phyloP scores from a whole-genome alignment of 2,329 filamentous ascomycete genomes.

The Nemania sp. region DNA sequence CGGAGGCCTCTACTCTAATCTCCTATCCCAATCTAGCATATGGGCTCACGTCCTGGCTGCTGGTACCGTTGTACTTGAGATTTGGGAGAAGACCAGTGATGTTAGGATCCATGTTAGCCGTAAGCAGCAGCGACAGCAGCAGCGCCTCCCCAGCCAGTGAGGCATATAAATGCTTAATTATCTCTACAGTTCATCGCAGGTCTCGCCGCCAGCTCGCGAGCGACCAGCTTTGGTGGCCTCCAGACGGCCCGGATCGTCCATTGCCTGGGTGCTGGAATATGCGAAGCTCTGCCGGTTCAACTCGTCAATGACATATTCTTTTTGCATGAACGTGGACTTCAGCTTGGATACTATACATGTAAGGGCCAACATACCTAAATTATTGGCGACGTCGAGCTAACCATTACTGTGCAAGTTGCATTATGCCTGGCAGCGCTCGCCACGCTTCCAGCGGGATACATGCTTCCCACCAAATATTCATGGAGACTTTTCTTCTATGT shows the following conservation, averaged over 20 bases:
- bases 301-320: conserved; percentile 53
- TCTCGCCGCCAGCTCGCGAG: conserved; percentile 45
- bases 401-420: conserved; percentile 44
- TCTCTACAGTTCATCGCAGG: conserved; percentile 45
- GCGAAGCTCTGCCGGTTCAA: conserved; percentile 52
- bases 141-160: not conserved
- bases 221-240: conserved; percentile 43
- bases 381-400: conserved; percentile 1
- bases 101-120: conserved; percentile 46
- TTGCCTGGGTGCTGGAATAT: conserved; percentile 48
- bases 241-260: conserved; percentile 48
- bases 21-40: conserved; percentile 65
- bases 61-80: conserved; percentile 61
- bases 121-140: conserved; percentile 30
- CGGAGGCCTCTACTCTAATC: conserved; percentile 58
- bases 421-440: conserved; percentile 61
- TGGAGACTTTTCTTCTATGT: conserved; percentile 68
- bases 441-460: conserved; percentile 63
- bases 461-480: conserved; percentile 61
- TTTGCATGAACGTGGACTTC: conserved; percentile 53
- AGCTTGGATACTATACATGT: conserved; percentile 64
- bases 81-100: conserved; percentile 51
- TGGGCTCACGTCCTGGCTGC: conserved; percentile 59
- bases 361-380: not conserved
- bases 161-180: not conserved